Percentiles rank a stretch among this genome's conserved stretches.
Evolutionary conservation across 2,329 filamentous ascomycete genomes (phyloP).

Genomic region (Teratosphaeria nubilosa): DNA sequence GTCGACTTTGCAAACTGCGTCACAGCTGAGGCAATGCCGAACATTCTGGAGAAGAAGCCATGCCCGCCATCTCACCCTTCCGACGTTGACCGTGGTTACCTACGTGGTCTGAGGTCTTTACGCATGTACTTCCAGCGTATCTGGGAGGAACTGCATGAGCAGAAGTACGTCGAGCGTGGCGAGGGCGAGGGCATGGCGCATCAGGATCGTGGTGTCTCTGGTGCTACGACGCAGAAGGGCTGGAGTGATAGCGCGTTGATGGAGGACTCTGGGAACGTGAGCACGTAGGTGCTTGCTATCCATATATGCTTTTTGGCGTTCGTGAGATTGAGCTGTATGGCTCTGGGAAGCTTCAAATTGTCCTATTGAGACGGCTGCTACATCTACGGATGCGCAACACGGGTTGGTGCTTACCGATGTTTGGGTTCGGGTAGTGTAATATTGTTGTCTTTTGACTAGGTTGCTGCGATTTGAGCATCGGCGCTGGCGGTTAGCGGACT

Average conservation of each 20-base stretch:
- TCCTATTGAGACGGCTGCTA: neutral
- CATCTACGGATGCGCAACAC: neutral
- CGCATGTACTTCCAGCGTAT: constrained; percentile 80
- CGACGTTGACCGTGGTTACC: constrained; percentile 77
- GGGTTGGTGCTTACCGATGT: neutral
- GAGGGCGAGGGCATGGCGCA: constrained; percentile 28
- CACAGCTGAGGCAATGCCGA: constrained; percentile 66
- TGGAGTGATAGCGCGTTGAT: constrained; percentile 15
- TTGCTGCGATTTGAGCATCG: neutral
- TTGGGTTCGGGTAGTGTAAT: neutral
- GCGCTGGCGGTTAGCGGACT: neutral
- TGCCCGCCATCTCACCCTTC: constrained; percentile 76
- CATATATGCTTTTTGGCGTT: neutral
- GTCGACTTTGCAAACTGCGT: constrained; percentile 98
- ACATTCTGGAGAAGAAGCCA: constrained; percentile 25
- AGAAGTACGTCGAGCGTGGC: constrained; percentile 22
- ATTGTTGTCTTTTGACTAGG: neutral
- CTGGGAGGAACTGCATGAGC: constrained; percentile 56
- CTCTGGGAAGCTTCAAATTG: neutral
- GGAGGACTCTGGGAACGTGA: constrained; percentile 18
- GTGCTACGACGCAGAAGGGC: constrained; percentile 15
- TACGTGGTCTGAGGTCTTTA: constrained; percentile 71
- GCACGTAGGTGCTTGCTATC: constrained; percentile 7
- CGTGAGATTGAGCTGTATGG: neutral
- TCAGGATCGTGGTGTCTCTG: constrained; percentile 15